Evolutionary conservation across 2,329 filamentous ascomycete genomes (phyloP), one percentile per base, ranked within the genome.

Genomic region (Lachnellula hyalina): DNA sequence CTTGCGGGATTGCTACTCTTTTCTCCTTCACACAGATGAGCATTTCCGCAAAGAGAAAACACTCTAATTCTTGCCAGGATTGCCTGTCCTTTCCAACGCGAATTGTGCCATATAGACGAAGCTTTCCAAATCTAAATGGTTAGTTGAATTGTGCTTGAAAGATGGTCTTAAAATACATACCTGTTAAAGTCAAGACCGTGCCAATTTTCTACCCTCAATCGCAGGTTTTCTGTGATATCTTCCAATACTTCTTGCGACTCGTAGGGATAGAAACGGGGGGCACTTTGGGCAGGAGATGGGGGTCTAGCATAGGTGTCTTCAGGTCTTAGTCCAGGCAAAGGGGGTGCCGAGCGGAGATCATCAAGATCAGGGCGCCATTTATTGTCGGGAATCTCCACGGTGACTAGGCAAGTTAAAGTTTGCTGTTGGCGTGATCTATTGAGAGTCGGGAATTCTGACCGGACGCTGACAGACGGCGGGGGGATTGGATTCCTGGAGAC

Each of bases 1-100:
- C 83, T 50, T 83, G 79, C 40, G 80, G 77, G 58, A 65, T 69
- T 47, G 71, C 65, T 40, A 77, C 63, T 74, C 92, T 96, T 81
- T 96, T 97, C 74, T 97, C 94, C 73, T 97, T 99, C 58, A 99
- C 91, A 68, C 94, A 99, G 61, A 99, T 99, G 65, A 99, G 87
- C 94, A 99, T 99, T 74, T 99, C 94, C 4, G 88, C 90, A 68
- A 99, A 99, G 32, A 99, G 80, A 70, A 90, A 99, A 71, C 94
- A 99, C 71, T 99, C 92, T 53, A 99, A 75, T 70, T 97, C 94
- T 75, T 99, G 94, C 94, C 94, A 99, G 6, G 92, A 92, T 61
- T 93, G 81, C 63, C 91, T 91, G 72, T 99, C 94, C 73, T 99
- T 99, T 64, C 94, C 94, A 21, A 99, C 94, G 51, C 90, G 86